Conservation (phyloP, 192 early-diverging fungal species). For the Coemansia sp. region DNA sequence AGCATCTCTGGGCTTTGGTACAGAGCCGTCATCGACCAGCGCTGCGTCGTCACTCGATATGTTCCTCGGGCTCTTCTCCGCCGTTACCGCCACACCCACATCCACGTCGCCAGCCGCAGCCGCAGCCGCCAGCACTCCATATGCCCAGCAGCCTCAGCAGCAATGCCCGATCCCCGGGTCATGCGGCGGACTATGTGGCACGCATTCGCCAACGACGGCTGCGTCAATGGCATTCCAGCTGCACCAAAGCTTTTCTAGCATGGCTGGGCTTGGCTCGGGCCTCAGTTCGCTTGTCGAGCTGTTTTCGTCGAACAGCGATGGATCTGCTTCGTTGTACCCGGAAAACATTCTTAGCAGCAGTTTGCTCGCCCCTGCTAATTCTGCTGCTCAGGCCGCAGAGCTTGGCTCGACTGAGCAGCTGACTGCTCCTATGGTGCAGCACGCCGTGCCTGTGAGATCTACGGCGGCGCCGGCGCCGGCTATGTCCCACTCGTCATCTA, state of each 20-base stretch:
- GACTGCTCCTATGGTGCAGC: neutral
- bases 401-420: neutral
- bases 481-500: neutral
- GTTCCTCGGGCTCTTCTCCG: neutral
- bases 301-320: slow-evolving; percentile 32
- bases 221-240: slow-evolving; percentile 18
- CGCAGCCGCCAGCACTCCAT: neutral
- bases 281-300: slow-evolving; percentile 32
- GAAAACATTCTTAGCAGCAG: slow-evolving; percentile 42
- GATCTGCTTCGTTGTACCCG: slow-evolving; percentile 29
- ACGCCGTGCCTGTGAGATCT: neutral
- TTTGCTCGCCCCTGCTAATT: slow-evolving; percentile 17
- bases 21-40: neutral
- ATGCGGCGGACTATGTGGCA: slow-evolving; percentile 31
- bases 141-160: neutral
- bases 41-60: too few species aligned
- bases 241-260: slow-evolving; percentile 18
- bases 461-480: neutral
- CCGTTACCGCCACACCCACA: too few species aligned
- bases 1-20: neutral
- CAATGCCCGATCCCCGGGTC: slow-evolving; percentile 18
- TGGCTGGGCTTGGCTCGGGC: slow-evolving; percentile 40
- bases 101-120: too few species aligned
- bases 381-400: neutral
- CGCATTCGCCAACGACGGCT: slow-evolving; percentile 26